A percentile compares a stretch with the other conserved stretches of the same genome.
phyloP scores from a whole-genome alignment of 2,329 filamentous ascomycete species.

The Endoconidiophora polonica region DNA sequence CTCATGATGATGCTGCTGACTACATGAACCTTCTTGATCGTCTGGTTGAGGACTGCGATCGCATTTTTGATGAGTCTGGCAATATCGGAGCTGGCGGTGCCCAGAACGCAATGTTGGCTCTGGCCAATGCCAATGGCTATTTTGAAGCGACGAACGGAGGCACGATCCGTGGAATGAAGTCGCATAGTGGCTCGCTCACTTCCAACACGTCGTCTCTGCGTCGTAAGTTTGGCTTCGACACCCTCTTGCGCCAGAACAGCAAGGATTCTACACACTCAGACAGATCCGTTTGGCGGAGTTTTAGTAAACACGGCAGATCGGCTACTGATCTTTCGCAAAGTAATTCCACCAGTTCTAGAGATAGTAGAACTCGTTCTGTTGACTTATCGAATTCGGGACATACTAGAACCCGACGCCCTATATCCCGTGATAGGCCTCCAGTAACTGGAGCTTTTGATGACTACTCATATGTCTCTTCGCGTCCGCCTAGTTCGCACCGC shows the following conservation, averaged over 20 bases:
- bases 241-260: constrained; percentile 60
- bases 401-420: constrained; percentile 28
- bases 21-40: constrained; percentile 82
- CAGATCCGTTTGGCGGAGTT: constrained; percentile 61
- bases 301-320: constrained; percentile 46
- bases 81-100: constrained; percentile 11
- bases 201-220: constrained; percentile 79
- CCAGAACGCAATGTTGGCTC: constrained; percentile 14
- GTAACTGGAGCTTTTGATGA: constrained; percentile 48
- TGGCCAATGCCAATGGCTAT: constrained; percentile 26
- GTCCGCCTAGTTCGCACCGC: constrained; percentile 41
- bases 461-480: constrained; percentile 17
- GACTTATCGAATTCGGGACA: constrained; percentile 32
- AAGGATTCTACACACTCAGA: constrained; percentile 25
- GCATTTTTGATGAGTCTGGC: constrained; percentile 55
- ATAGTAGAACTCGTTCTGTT: constrained; percentile 56
- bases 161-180: constrained; percentile 38
- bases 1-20: constrained; percentile 44
- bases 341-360: constrained; percentile 12
- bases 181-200: constrained; percentile 56
- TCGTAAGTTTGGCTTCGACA: constrained; percentile 68
- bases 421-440: constrained; percentile 42
- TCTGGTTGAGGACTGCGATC: constrained; percentile 75
- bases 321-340: constrained; percentile 12
- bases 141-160: constrained; percentile 34